A percentile compares a stretch with the other conserved stretches of the same genome.
phyloP scores from a whole-genome alignment of 164 flowering plant genomes.

The Nymphaea thermarum region DNA sequence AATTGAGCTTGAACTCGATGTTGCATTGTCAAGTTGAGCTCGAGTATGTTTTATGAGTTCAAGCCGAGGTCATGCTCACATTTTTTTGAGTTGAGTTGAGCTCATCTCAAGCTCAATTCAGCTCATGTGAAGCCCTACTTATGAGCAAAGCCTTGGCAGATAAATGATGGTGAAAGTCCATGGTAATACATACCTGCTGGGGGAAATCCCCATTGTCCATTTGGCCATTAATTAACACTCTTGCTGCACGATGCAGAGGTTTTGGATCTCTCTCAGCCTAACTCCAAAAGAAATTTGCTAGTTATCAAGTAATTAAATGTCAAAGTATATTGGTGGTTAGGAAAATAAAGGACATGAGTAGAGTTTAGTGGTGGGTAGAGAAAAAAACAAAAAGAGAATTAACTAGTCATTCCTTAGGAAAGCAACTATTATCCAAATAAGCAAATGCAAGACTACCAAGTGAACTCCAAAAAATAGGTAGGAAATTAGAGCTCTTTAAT shows the following conservation, averaged over 20 bases:
- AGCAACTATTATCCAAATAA: not conserved
- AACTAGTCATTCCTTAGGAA: not conserved
- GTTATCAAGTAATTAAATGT: not conserved
- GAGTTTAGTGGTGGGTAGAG: not conserved
- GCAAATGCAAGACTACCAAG: not conserved
- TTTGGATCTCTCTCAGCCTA: constrained; percentile 35
- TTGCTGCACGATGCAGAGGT: constrained; percentile 38
- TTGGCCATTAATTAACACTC: constrained; percentile 32
- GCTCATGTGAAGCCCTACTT: no score
- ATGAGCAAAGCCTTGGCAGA: not conserved
- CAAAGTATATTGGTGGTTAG: no score
- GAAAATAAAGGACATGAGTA: not conserved
- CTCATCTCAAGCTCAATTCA: no score
- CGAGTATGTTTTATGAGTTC: no score
- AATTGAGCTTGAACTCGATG: no score
- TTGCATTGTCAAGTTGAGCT: no score
- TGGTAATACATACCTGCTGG: constrained; percentile 22
- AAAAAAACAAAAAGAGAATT: not conserved
- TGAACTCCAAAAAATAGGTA: no score
- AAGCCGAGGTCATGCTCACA: no score
- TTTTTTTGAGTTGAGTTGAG: no score
- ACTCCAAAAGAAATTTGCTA: not conserved
- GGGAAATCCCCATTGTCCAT: constrained; percentile 38
- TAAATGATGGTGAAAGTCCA: no score
- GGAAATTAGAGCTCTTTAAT: no score